phyloP scores from a whole-genome alignment of 257 asterid species.

The Avicennia marina region DNA sequence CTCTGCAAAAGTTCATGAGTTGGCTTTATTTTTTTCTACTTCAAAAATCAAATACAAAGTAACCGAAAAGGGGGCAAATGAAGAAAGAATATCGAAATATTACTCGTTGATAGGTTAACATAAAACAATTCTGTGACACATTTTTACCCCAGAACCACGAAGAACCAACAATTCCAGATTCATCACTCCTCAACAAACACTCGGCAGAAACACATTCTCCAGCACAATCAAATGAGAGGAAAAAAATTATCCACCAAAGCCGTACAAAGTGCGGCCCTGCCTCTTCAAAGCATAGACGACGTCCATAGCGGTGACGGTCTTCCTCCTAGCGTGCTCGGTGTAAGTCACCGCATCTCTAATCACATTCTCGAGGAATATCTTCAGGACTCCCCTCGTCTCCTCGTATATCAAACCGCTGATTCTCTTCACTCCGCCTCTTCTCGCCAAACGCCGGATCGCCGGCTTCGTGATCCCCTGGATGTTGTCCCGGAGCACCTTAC shows the following conservation, averaged over 20 bases:
- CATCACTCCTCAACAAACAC: too few relatives aligned
- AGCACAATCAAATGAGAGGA: neutral
- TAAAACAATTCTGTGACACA: too few relatives aligned
- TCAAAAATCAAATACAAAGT: too few relatives aligned
- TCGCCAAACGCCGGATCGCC: slow-evolving; percentile 17
- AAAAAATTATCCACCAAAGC: slow-evolving; percentile 6
- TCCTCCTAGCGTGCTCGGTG: slow-evolving; percentile 14
- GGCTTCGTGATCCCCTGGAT: slow-evolving; percentile 20
- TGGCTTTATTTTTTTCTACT: too few relatives aligned
- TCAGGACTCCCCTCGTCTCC: slow-evolving; percentile 13
- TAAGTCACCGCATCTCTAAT: slow-evolving; percentile 18
- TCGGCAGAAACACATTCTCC: too few relatives aligned
- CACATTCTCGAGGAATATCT: slow-evolving; percentile 16
- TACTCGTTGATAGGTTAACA: too few relatives aligned
- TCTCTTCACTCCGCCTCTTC: slow-evolving; percentile 19
- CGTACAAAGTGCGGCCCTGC: slow-evolving; percentile 16
- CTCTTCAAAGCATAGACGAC: slow-evolving; percentile 16
- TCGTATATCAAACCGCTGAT: slow-evolving; percentile 15
- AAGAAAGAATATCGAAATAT: too few relatives aligned
- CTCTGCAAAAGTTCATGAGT: too few relatives aligned
- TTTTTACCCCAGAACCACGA: too few relatives aligned
- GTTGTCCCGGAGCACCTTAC: slow-evolving; percentile 17
- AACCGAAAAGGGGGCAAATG: too few relatives aligned
- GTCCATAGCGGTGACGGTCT: slow-evolving; percentile 17
- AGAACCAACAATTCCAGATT: too few relatives aligned